Base-by-base conservation (phyloP, 139 green algal genomes). In the Deuterostichococcus epilithicus region DNA sequence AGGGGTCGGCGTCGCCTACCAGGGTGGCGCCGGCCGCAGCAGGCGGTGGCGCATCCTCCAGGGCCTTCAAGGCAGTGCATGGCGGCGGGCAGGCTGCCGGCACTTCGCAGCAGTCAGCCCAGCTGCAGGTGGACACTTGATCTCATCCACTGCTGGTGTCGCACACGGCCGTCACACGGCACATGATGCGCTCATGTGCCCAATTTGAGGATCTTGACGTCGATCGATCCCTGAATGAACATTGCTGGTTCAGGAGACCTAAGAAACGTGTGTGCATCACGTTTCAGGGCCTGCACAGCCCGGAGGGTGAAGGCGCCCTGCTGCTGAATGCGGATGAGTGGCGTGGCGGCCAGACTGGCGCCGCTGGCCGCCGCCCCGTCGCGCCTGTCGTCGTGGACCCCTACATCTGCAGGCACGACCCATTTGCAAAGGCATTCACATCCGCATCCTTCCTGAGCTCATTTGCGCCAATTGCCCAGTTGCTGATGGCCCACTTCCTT, bases 321-420 rank as follows among this genome's bases (percentile, higher is more conserved):
- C 73, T 96, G 22, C 68, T 95, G 22, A 95, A 95, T 34, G 32
- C 25, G 2, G 5, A n/a, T 45, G 84, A 91, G 73, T 92, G 83
- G 83, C 33, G 78, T 3, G 71, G 76, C 13, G 86, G 86, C 18
- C 47, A 83, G 18, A 79, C 81, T 36, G 73, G 73, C 4, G 65
- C 25, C 1, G 60, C 42, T n/a, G 47, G 36, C 23, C 68, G 38
- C 30, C 80, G 80, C 23, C 60, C 60, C 26, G 42, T 69, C 2
- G 74, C 85, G 1, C 81, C 86, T 3, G 88, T 96, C 32, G 85
- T 94, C 37, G 69, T 93, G 0, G 91, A 94, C 68, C 89, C 91
- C 0, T 91, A 78, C 52, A 22, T 76, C n/a, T 63, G 37, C 38
- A 58, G 52, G 52, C 28, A 5, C n/a, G n/a, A n/a, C n/a, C n/a